Percentiles rank a stretch among this genome's conserved stretches.
Conservation (phyloP, 2,329 filamentous ascomycete species). For the Ophiocordyceps robertsii region DNA sequence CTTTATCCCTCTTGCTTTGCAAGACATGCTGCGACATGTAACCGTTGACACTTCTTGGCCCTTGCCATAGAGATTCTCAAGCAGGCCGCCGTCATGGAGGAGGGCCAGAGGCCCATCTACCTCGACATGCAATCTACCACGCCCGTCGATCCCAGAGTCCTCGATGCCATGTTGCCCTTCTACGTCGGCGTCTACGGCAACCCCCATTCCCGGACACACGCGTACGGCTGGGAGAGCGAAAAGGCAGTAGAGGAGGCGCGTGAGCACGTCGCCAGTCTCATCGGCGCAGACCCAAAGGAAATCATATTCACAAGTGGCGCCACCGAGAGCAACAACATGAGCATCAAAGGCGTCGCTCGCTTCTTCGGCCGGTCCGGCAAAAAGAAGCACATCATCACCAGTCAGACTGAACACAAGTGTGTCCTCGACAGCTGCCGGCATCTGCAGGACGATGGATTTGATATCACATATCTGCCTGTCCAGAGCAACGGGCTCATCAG, state of each 20-base stretch:
- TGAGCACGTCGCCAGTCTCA: slow-evolving; percentile 68
- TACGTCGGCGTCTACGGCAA: slow-evolving; percentile 92
- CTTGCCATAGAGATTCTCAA: slow-evolving; percentile 56
- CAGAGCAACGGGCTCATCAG: slow-evolving; percentile 74
- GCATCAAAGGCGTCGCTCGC: slow-evolving; percentile 91
- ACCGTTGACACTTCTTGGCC: neutral
- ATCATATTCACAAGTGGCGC: slow-evolving; percentile 98
- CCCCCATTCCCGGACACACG: slow-evolving; percentile 91
- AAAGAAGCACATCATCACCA: slow-evolving; percentile 97
- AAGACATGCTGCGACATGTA: neutral
- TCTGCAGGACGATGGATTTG: slow-evolving; percentile 91
- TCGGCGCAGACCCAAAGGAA: slow-evolving; percentile 91
- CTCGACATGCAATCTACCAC: slow-evolving; percentile 98
- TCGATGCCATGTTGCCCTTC: slow-evolving; percentile 94
- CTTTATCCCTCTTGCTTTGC: neutral
- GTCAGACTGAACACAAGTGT: slow-evolving; percentile 97
- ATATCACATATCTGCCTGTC: slow-evolving; percentile 93
- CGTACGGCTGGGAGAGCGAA: slow-evolving; percentile 97
- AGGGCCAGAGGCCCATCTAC: slow-evolving; percentile 88
- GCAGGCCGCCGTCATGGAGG: slow-evolving; percentile 84
- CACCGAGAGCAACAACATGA: slow-evolving; percentile 99
- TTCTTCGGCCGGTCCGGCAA: slow-evolving; percentile 90
- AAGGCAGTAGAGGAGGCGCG: slow-evolving; percentile 83
- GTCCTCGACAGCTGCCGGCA: slow-evolving; percentile 94
- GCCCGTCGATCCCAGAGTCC: slow-evolving; percentile 81